These are phyloP conservation scores for Rhizoclosmatium sp. DNA, from an alignment of 192 early-diverging fungal species.

Conservation along the genomic window DNA sequence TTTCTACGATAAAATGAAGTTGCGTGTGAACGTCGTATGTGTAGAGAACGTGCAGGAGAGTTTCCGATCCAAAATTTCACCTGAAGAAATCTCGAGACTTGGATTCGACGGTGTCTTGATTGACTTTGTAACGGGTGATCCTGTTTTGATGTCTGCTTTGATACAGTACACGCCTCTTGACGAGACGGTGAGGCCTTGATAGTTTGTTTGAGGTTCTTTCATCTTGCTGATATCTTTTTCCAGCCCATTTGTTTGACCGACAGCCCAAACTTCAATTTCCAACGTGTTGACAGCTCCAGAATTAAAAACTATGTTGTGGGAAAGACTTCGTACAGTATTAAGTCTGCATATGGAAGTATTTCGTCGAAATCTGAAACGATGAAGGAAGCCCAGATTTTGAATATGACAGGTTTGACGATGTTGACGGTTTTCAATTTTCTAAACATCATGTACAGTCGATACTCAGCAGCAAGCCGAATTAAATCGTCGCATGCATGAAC, in stretches of 20 bases:
- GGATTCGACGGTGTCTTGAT: conserved; percentile 82
- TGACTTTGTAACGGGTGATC: conserved; percentile 79
- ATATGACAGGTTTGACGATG: conserved; percentile 23
- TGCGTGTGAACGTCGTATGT: conserved; percentile 54
- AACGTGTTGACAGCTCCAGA: conserved; percentile 14
- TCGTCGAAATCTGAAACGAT: conserved; percentile 31
- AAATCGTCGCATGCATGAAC: conserved; percentile 33
- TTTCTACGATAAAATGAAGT: conserved; percentile 64
- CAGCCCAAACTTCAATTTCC: conserved; percentile 14
- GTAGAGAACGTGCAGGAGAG: conserved; percentile 11
- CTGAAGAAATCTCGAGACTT: conserved; percentile 50
- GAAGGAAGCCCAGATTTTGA: conserved; percentile 18
- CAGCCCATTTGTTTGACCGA: not conserved
- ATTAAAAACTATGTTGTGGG: conserved; percentile 39
- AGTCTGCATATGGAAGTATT: conserved; percentile 43
- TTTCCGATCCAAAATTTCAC: conserved; percentile 14
- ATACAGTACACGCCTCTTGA: conserved; percentile 71
- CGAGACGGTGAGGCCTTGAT: conserved; percentile 44
- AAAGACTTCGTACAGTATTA: conserved; percentile 31
- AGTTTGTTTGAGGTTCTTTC: not conserved
- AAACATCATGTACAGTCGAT: conserved; percentile 46
- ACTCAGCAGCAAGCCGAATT: conserved; percentile 43
- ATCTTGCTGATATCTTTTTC: not conserved
- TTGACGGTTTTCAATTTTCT: conserved; percentile 2
- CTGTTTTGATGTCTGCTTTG: conserved; percentile 66